phyloP scores from a whole-genome alignment of 2,329 filamentous ascomycete genomes.

The Clarireedia monteithiana region DNA sequence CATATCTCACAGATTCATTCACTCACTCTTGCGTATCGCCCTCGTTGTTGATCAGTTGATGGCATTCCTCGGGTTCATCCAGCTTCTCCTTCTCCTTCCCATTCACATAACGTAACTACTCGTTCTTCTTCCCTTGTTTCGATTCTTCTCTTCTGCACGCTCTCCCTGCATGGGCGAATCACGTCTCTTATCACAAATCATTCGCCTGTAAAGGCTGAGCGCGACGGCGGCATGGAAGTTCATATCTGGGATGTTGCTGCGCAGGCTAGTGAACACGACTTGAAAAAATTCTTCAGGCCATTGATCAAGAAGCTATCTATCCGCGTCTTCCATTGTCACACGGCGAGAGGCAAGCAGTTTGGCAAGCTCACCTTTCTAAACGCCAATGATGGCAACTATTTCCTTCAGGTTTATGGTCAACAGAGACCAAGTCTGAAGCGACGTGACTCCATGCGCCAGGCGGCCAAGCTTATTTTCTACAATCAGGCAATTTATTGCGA shows the following conservation, averaged over 20 bases:
- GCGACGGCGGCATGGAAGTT: constrained; percentile 36
- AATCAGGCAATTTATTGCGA: constrained; percentile 19
- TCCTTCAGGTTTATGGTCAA: constrained; percentile 32
- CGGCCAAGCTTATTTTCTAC: constrained; percentile 11
- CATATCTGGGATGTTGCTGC: constrained; percentile 36
- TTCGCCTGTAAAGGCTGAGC: neutral
- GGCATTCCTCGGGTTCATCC: no score
- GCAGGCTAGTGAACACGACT: constrained; percentile 34
- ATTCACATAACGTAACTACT: no score
- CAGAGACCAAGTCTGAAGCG: neutral
- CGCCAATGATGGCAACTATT: constrained; percentile 32
- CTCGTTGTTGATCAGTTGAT: no score
- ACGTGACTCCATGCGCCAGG: neutral
- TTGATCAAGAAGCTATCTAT: constrained; percentile 34
- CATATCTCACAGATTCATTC: no score
- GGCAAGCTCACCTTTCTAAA: constrained; percentile 41
- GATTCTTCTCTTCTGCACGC: no score
- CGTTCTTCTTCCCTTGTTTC: no score
- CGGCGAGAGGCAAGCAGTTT: constrained; percentile 32
- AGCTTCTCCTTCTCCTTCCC: no score
- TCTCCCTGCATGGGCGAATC: neutral
- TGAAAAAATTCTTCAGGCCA: constrained; percentile 34
- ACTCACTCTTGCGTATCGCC: no score
- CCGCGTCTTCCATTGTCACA: constrained; percentile 36
- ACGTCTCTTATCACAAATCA: neutral